Percentiles rank a stretch among this genome's conserved stretches.
phyloP scores from a whole-genome alignment of 2,329 filamentous ascomycete species.

The Aspergillus quadricinctus region DNA sequence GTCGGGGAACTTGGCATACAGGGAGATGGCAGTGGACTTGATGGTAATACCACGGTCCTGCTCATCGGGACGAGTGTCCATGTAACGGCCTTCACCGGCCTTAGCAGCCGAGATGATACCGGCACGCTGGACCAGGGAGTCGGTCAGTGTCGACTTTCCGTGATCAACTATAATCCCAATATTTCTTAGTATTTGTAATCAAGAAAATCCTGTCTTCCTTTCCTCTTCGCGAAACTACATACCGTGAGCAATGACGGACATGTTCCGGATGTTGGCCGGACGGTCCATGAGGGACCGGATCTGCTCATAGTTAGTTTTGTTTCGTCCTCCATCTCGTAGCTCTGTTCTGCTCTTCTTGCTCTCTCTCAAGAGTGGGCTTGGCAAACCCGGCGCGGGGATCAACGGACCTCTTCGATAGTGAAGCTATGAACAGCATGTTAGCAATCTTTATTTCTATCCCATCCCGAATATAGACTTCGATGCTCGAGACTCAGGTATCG shows the following conservation, averaged over 20 bases:
- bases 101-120: slow-evolving; percentile 99
- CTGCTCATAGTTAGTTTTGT: slow-evolving; percentile 26
- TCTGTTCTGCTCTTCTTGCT: not conserved
- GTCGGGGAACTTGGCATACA: slow-evolving; percentile 79
- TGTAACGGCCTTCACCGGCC: slow-evolving; percentile 92
- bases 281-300: slow-evolving; percentile 48
- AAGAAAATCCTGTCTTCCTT: not conserved
- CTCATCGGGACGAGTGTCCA: slow-evolving; percentile 94
- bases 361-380: slow-evolving; percentile 1
- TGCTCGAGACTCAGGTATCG: not conserved
- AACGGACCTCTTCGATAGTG: slow-evolving; percentile 82
- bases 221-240: slow-evolving; percentile 30
- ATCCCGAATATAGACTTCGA: slow-evolving; percentile 5
- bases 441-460: slow-evolving; percentile 9
- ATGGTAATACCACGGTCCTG: slow-evolving; percentile 99
- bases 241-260: slow-evolving; percentile 99
- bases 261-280: slow-evolving; percentile 72
- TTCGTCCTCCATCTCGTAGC: not conserved
- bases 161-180: slow-evolving; percentile 68
- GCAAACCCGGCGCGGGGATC: slow-evolving; percentile 5
- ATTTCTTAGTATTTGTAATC: slow-evolving; percentile 1
- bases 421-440: slow-evolving; percentile 61
- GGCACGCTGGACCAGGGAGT: slow-evolving; percentile 97
- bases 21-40: slow-evolving; percentile 99
- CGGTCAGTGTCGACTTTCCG: slow-evolving; percentile 99